Conservation (phyloP, 805 yeast genomes). For the Candida ponderosae region DNA sequence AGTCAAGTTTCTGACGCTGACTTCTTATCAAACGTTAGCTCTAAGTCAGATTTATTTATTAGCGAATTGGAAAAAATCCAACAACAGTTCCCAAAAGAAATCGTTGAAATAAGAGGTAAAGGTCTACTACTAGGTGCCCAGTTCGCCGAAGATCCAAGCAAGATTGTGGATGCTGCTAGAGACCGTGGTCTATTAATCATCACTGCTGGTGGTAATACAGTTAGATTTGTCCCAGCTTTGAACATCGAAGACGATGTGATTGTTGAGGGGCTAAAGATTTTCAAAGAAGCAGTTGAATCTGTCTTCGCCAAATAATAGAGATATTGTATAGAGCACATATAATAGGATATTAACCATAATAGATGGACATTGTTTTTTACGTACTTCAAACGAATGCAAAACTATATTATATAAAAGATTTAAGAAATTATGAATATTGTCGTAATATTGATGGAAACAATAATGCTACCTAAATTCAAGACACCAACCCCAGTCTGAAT, state of each 20-base stretch:
- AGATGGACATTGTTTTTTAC: too few species aligned
- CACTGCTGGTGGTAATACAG: conserved; percentile 87
- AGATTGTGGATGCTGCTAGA: conserved; percentile 60
- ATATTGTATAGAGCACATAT: too few species aligned
- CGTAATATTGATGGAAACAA: too few species aligned
- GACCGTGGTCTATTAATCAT: conserved; percentile 77
- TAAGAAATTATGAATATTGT: too few species aligned
- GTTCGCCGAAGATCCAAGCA: conserved; percentile 54
- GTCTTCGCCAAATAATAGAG: conserved; percentile 10
- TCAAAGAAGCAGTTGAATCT: conserved; percentile 45
- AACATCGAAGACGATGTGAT: conserved; percentile 68
- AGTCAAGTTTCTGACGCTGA: conserved; percentile 52
- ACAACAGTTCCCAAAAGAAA: conserved; percentile 49
- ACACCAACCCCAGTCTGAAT: too few species aligned
- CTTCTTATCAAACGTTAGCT: conserved; percentile 53
- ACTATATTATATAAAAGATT: too few species aligned
- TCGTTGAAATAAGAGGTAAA: conserved; percentile 73
- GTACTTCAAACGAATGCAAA: too few species aligned
- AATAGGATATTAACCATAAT: too few species aligned
- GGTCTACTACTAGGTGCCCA: conserved; percentile 86
- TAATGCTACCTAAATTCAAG: too few species aligned
- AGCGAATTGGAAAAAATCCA: conserved; percentile 42
- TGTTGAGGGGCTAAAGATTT: conserved; percentile 61
- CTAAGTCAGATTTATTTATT: conserved; percentile 50
- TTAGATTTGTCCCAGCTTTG: conserved; percentile 89